A percentile compares a stretch with the other conserved stretches of the same genome.
phyloP scores from a whole-genome alignment of 371 early-diverging fungal genomes.

The Mucor plumbeus region DNA sequence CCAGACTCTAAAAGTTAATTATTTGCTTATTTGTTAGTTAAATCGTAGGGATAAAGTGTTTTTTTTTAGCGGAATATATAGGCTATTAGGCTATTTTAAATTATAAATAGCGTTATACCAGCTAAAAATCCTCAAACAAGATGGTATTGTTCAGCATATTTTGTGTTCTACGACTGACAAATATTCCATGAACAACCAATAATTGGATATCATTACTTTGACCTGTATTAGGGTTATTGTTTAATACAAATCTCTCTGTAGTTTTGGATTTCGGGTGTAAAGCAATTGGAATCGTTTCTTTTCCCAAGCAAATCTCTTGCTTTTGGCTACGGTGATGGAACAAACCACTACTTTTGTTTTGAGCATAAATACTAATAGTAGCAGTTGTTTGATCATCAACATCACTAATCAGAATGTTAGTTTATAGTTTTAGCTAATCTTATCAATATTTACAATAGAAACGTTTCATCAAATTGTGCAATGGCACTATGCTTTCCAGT shows the following conservation, averaged over 20 bases:
- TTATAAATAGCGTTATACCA: too few species aligned
- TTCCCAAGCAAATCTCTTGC: slow-evolving; percentile 29
- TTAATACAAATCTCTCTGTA: slow-evolving; percentile 29
- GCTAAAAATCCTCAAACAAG: slow-evolving; percentile 33
- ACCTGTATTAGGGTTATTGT: slow-evolving; percentile 17
- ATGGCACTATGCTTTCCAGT: slow-evolving; percentile 34
- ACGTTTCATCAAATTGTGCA: slow-evolving; percentile 44
- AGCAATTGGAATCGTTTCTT: slow-evolving; percentile 21
- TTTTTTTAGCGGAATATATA: too few species aligned
- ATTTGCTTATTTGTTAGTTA: too few species aligned
- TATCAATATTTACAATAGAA: slow-evolving; percentile 35
- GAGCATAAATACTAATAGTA: slow-evolving; percentile 33
- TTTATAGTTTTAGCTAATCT: not conserved
- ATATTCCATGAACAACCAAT: slow-evolving; percentile 35
- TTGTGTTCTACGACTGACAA: slow-evolving; percentile 33
- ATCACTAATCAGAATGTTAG: slow-evolving; percentile 20
- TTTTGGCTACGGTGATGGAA: slow-evolving; percentile 21
- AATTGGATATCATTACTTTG: slow-evolving; percentile 30
- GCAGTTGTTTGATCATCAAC: slow-evolving; percentile 31
- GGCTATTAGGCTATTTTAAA: too few species aligned
- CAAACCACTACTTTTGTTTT: slow-evolving; percentile 13
- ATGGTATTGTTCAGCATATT: slow-evolving; percentile 31
- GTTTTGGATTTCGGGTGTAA: slow-evolving; percentile 28
- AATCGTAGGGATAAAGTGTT: too few species aligned
- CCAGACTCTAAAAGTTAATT: too few species aligned